Percentiles rank a stretch among this genome's conserved stretches.
Conservation (phyloP, 352 stramenopile species). For the Globisporangium abappressorium region DNA sequence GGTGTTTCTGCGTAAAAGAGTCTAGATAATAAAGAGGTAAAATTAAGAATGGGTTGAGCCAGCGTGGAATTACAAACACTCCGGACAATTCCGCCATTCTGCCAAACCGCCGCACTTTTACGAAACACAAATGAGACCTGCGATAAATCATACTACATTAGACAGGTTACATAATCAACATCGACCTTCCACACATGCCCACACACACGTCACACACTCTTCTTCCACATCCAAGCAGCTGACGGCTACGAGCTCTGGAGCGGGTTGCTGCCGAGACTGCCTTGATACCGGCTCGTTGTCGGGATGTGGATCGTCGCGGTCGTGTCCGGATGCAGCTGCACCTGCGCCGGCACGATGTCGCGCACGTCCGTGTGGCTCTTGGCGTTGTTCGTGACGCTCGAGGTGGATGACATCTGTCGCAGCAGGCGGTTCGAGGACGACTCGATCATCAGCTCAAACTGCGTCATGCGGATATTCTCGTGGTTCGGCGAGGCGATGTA, state of each 20-base stretch:
- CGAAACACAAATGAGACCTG: conserved; percentile 10
- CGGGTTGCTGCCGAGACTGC: conserved; percentile 4
- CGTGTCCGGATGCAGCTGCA: conserved; percentile 19
- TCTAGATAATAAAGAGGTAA: background rate
- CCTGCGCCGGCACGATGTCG: conserved; percentile 19
- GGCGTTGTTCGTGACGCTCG: conserved; percentile 8
- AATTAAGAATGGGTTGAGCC: conserved; percentile 1
- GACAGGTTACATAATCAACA: background rate
- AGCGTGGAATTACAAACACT: conserved; percentile 10
- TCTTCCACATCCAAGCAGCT: background rate
- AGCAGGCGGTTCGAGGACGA: conserved; percentile 21
- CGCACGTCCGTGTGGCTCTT: conserved; percentile 14
- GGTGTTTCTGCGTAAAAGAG: background rate
- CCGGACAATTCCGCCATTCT: background rate
- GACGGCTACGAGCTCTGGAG: background rate
- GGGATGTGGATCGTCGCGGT: conserved; percentile 20
- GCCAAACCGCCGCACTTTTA: conserved; percentile 10
- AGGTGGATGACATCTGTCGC: conserved; percentile 20
- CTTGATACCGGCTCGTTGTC: conserved; percentile 9
- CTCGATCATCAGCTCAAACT: conserved; percentile 49
- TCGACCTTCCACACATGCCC: background rate
- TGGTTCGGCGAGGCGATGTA: conserved; percentile 27
- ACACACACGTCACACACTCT: background rate
- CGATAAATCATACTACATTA: conserved; percentile 10
- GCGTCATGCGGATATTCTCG: conserved; percentile 26